Evolutionary conservation across 2,329 filamentous ascomycete species (phyloP).

Genomic region (Ophiosphaerella korrae): DNA sequence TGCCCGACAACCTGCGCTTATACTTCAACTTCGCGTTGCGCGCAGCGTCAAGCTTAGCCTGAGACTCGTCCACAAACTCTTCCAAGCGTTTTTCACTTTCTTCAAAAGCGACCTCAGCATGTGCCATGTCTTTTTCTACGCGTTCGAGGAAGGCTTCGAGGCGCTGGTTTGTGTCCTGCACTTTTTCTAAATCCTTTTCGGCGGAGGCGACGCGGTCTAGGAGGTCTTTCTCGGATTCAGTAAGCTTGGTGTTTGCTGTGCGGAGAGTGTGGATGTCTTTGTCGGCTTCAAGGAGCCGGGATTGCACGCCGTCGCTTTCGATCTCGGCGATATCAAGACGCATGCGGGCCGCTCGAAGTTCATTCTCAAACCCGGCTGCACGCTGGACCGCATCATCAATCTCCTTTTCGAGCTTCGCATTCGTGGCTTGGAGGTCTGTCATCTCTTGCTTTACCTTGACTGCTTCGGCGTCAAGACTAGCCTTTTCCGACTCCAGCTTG

Average conservation of each 20-base stretch:
- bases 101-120: conserved; percentile 36
- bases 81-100: conserved; percentile 37
- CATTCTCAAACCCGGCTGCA: conserved; percentile 21
- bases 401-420: conserved; percentile 17
- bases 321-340: conserved; percentile 30
- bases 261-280: conserved; percentile 34
- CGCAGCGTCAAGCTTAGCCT: conserved; percentile 36
- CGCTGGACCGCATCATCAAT: conserved; percentile 4
- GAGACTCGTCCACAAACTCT: conserved; percentile 33
- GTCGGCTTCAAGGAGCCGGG: conserved; percentile 30
- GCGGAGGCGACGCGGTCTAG: conserved; percentile 32
- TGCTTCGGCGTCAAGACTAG: conserved; percentile 23
- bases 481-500: conserved; percentile 23
- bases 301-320: conserved; percentile 22
- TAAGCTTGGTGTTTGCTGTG: conserved; percentile 30
- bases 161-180: conserved; percentile 35
- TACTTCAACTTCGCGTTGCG: conserved; percentile 37
- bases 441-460: conserved; percentile 17
- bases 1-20: conserved; percentile 34
- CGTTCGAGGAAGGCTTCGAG: conserved; percentile 41
- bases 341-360: conserved; percentile 23
- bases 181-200: conserved; percentile 37
- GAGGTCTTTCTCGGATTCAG: conserved; percentile 38
- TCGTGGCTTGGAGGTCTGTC: conserved; percentile 11
- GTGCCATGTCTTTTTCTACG: conserved; percentile 36